Base-by-base conservation (phyloP, 371 early-diverging fungal genomes). In the Mortierella sp. region DNA sequence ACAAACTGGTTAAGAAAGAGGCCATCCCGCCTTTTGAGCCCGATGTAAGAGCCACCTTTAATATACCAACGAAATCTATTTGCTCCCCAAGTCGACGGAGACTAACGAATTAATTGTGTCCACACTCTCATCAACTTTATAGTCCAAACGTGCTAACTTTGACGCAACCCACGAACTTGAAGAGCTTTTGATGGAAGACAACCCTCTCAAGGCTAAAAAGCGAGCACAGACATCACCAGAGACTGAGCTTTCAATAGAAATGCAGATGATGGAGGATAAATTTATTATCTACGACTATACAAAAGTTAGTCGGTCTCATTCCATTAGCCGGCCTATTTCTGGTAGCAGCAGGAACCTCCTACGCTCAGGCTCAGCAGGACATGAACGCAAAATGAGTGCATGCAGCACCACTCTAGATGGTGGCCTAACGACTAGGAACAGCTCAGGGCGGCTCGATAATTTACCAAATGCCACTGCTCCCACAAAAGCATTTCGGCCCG, bases 161-260 rank as follows among this genome's bases (percentile, higher is more conserved):
- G 98, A 98, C 84, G 93, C 96, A 2, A 95, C 96, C 4, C 94
- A 95, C 83, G 98, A 98, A 68, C 82, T 97, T 34, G 97, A 98
- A 64, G 97, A 98, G 67, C 84, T 96, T 40, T 78, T 97, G 40
- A 84, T 96, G 34, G 98, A 97, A 72, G 94, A 96, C 32, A 93
- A 94, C 61, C 93, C 95, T 0, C 85, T 94, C 28, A 83, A 84
- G 37, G 83, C 83, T 26, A 84, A 83, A 71, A 84, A 85, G 53
- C 81, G 83, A 7, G 79, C 76, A 2, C 83, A 84, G 57, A 68
- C 57, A 1, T 47, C 64, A 0, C 85, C 85, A 10, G 72, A 84
- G 23, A 74, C 76, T 0, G 84, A 79, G 43, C 75, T 86, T 2
- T 75, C 87, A 2, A 75, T 64, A 55, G 87, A 87, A 64, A 84